These are phyloP conservation scores for Gossypium ekmanianum DNA, from an alignment of 345 rosid species.

Conservation along the genomic window DNA sequence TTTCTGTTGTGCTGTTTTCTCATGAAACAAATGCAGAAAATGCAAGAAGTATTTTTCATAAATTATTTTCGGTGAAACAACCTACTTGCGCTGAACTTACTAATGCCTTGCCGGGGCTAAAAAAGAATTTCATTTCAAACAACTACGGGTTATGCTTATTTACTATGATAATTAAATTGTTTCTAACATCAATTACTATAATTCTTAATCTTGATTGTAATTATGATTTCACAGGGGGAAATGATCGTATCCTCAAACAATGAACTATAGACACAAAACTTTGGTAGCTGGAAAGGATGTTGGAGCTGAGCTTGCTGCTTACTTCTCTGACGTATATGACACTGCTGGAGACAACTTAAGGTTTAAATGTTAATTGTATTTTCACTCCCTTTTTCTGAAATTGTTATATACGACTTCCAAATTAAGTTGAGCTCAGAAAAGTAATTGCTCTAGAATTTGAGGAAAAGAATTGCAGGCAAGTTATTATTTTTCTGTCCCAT, in stretches of 20 bases:
- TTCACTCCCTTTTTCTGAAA: neutral
- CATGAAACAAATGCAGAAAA: too few relatives aligned
- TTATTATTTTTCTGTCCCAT: too few relatives aligned
- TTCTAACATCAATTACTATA: neutral
- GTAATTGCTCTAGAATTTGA: too few relatives aligned
- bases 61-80: too few relatives aligned
- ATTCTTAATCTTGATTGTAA: neutral
- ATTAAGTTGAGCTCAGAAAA: too few relatives aligned
- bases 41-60: too few relatives aligned
- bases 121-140: neutral
- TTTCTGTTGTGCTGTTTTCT: too few relatives aligned
- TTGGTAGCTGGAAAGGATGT: neutral
- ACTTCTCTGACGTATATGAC: neutral
- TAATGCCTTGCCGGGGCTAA: neutral
- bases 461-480: too few relatives aligned
- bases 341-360: neutral
- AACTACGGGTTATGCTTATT: neutral
- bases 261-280: neutral
- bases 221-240: neutral
- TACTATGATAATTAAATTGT: neutral
- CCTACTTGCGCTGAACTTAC: neutral
- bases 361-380: neutral
- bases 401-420: neutral
- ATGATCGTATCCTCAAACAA: neutral
- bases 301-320: neutral